These are phyloP conservation scores for Pseudisothecium myosuroides DNA, from an alignment of 225 moss, liverwort and hornwort genomes.

Conservation along the genomic window DNA sequence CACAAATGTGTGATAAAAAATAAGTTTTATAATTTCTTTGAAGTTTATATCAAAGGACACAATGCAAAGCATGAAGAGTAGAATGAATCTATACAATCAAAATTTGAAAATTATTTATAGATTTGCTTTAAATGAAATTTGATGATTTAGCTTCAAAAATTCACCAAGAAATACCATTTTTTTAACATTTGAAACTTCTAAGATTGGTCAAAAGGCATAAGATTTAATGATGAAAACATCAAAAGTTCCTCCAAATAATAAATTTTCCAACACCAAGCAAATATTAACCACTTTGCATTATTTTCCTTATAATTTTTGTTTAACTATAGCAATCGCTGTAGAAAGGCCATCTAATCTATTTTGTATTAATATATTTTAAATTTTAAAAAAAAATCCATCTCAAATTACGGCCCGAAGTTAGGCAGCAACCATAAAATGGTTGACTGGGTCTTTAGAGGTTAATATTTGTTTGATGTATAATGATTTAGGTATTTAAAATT, in stretches of 20 bases:
- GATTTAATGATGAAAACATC: too few relatives aligned
- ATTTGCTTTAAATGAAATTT: background rate
- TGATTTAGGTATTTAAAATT: background rate
- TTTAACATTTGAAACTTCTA: background rate
- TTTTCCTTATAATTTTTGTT: background rate
- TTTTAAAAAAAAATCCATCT: fast-evolving
- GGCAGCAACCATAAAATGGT: fast-evolving
- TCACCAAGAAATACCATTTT: background rate
- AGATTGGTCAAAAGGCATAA: background rate
- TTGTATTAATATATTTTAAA: too few relatives aligned
- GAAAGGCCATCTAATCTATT: background rate
- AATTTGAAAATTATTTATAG: background rate
- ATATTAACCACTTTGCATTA: background rate
- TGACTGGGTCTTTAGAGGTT: background rate
- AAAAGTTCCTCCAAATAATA: background rate
- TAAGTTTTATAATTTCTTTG: background rate
- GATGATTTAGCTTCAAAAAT: background rate
- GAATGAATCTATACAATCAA: too few relatives aligned
- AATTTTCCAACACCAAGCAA: background rate
- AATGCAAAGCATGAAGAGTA: background rate
- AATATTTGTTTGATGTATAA: background rate
- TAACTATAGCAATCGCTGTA: background rate
- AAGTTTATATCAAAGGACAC: background rate
- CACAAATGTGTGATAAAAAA: background rate
- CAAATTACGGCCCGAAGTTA: fast-evolving